These are phyloP conservation scores for Baudoinia panamericana DNA, from an alignment of 495 filamentous ascomycete species.

Conservation along the genomic window DNA sequence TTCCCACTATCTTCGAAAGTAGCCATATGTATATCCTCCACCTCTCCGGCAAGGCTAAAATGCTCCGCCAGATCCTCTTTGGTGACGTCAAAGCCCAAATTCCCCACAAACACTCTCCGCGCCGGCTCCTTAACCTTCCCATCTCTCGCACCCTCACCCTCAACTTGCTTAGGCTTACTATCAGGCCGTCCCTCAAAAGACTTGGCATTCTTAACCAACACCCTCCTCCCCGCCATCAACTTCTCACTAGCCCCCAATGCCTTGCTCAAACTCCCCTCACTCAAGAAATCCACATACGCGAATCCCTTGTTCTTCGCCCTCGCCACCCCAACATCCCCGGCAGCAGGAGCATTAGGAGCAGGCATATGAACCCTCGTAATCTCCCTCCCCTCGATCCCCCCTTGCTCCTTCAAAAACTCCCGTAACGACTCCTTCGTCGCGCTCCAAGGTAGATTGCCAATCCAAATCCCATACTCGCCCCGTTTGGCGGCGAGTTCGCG, in stretches of 20 bases:
- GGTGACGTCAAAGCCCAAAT: slow-evolving; percentile 73
- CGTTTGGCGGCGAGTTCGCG: slow-evolving; percentile 43
- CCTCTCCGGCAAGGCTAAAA: slow-evolving; percentile 67
- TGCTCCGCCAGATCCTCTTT: slow-evolving; percentile 66
- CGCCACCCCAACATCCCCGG: slow-evolving; percentile 8
- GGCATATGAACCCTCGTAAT: slow-evolving; percentile 84
- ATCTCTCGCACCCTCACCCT: slow-evolving; percentile 2
- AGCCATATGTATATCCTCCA: slow-evolving; percentile 69
- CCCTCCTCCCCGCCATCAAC: slow-evolving; percentile 55
- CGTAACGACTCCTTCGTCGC: slow-evolving; percentile 57
- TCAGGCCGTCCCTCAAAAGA: slow-evolving; percentile 68
- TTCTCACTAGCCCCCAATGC: slow-evolving; percentile 72
- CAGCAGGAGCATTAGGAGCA: slow-evolving; percentile 25
- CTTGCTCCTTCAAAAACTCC: slow-evolving; percentile 60
- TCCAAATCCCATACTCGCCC: slow-evolving; percentile 79
- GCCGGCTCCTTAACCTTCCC: slow-evolving; percentile 44
- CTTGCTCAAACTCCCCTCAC: slow-evolving; percentile 47
- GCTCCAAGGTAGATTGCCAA: slow-evolving; percentile 84
- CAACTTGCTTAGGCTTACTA: slow-evolving; percentile 30
- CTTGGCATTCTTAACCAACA: slow-evolving; percentile 84
- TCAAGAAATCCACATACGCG: slow-evolving; percentile 86
- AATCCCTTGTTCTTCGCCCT: slow-evolving; percentile 65
- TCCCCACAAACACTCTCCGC: slow-evolving; percentile 81
- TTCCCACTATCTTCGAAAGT: slow-evolving; percentile 96
- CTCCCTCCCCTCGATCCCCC: slow-evolving; percentile 47